Conservation (phyloP, 345 rosid genomes). For the Linum trigynum region DNA sequence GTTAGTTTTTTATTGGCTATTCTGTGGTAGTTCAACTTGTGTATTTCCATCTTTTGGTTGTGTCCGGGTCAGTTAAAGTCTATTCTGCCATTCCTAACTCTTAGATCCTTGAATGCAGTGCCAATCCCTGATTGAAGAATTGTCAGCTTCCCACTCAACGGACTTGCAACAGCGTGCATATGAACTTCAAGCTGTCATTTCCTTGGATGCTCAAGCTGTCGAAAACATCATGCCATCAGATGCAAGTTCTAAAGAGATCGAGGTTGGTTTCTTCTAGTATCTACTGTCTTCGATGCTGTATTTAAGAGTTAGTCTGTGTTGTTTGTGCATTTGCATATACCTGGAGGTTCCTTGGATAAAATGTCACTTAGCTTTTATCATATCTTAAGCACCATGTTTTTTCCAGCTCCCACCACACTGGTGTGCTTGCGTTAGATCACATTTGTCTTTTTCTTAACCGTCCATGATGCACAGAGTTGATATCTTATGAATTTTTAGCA, state of each 20-base stretch:
- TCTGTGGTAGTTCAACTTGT: background rate
- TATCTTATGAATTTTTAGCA: no score
- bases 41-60: background rate
- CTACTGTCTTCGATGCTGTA: background rate
- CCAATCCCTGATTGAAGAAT: conserved; percentile 81
- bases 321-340: background rate
- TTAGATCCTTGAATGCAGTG: conserved; percentile 43
- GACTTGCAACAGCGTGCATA: conserved; percentile 99
- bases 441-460: no score
- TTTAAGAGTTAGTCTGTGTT: background rate
- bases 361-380: background rate
- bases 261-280: conserved; percentile 33
- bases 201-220: conserved; percentile 58
- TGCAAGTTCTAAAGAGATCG: conserved; percentile 93
- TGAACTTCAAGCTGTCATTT: conserved; percentile 72
- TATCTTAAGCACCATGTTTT: no score
- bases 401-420: no score
- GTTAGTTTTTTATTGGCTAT: no score
- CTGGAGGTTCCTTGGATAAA: background rate
- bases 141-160: conserved; percentile 86
- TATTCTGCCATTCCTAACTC: background rate
- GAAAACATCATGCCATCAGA: conserved; percentile 67
- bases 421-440: no score
- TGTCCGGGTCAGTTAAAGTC: background rate
- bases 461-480: no score